These are phyloP conservation scores for Capronia americana DNA, from an alignment of 2,329 filamentous ascomycete species.

Conservation along the genomic window DNA sequence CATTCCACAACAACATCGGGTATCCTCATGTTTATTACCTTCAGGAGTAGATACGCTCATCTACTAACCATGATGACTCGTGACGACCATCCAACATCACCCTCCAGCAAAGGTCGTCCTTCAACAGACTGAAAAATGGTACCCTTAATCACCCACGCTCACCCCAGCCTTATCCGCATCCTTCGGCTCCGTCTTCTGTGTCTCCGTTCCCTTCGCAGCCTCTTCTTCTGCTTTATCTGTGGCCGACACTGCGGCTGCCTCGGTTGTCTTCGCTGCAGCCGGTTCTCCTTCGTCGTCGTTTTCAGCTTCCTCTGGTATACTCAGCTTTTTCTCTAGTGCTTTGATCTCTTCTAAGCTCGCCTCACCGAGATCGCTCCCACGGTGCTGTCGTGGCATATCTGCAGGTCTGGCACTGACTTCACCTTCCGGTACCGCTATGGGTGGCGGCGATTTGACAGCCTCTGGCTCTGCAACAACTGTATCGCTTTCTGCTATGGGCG, in stretches of 20 bases:
- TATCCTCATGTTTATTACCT: not conserved
- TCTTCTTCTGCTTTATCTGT: conserved; percentile 33
- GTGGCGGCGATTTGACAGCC: not conserved
- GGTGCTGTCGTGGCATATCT: conserved; percentile 42
- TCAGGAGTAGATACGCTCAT: not conserved
- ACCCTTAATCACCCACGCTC: conserved; percentile 33
- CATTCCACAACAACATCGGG: not conserved
- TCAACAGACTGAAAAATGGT: not conserved
- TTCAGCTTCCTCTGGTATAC: conserved; percentile 36
- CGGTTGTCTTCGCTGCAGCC: conserved; percentile 25
- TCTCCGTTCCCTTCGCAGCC: conserved; percentile 27
- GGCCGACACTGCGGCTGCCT: conserved; percentile 27
- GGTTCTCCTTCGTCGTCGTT: conserved; percentile 36
- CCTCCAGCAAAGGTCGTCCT: not conserved
- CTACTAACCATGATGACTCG: not conserved
- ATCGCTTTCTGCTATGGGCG: conserved; percentile 33
- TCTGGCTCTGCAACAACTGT: conserved; percentile 24
- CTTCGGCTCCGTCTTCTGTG: conserved; percentile 39
- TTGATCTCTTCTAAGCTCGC: conserved; percentile 40
- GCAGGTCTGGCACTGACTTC: conserved; percentile 20
- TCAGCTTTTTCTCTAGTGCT: conserved; percentile 44
- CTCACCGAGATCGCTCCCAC: conserved; percentile 48
- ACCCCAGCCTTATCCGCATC: conserved; percentile 39
- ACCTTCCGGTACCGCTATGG: conserved; percentile 20
- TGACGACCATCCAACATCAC: conserved; percentile 2